A percentile compares a stretch with the other conserved stretches of the same genome.
Evolutionary conservation across 148 eudicot species (phyloP).

Genomic region (Tetragonia tetragonoides): DNA sequence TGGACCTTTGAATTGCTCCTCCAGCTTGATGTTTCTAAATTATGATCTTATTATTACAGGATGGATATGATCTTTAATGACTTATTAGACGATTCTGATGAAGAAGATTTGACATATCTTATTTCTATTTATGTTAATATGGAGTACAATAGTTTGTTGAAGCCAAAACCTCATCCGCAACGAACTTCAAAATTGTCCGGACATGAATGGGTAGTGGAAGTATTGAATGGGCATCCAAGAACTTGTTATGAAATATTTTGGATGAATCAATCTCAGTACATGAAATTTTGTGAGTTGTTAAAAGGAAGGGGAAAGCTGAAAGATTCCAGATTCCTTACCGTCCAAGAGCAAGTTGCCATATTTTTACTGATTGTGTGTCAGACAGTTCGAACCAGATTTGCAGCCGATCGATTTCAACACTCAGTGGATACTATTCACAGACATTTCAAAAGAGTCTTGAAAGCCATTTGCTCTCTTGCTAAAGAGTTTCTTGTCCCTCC

Average conservation of each 20-base stretch:
- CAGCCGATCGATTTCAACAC: constrained; percentile 6
- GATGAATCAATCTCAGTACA: background rate
- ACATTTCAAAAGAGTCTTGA: background rate
- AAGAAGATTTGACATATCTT: no score
- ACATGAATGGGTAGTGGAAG: background rate
- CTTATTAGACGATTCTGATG: no score
- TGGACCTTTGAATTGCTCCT: no score
- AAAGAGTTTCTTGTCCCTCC: background rate
- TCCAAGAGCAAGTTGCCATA: constrained; percentile 5
- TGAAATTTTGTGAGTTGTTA: background rate
- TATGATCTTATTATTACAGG: no score
- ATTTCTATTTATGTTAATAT: no score
- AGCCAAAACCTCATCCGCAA: no score
- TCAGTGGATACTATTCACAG: background rate
- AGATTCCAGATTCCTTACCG: background rate
- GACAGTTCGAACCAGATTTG: background rate
- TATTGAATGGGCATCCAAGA: constrained; percentile 12
- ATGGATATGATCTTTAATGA: no score
- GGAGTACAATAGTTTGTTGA: no score
- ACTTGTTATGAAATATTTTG: background rate
- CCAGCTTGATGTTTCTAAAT: no score
- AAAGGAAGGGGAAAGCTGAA: background rate
- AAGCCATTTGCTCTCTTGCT: background rate
- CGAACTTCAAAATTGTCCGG: background rate
- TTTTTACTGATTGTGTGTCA: constrained; percentile 8